Evolutionary conservation across 2,329 filamentous ascomycete genomes (phyloP), one percentile per base, ranked within the genome.

Genomic region (Eutypa lata): DNA sequence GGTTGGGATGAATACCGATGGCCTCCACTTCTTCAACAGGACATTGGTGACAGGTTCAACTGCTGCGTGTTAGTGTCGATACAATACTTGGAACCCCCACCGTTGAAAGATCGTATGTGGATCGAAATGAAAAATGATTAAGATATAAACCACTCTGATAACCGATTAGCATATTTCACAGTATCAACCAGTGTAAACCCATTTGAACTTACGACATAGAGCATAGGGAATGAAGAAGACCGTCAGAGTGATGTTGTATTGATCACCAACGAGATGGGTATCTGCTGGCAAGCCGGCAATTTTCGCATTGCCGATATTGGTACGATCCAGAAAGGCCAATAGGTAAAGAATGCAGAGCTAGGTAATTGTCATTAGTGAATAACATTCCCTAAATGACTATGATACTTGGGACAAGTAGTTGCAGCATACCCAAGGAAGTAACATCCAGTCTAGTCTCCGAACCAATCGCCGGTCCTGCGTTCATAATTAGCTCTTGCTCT

Each of bases 211-310:
- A 40, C 37, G n/a, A 21, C 37, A 91, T 33, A 91, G 71, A 2
- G 89, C 80, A 67, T 96, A 96, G 0, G 88, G 91, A 47, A 95
- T 78, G 73, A 95, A 96, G 74, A 96, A 95, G 61, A 95, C 87
- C 33, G 88, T 89, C 7, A 96, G 77, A 0, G 85, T 82, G 21
- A 81, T 77, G 68, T 92, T 92, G 73, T 91, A 96, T 64, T 88
- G 77, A 6, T 76, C 71, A 2, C 80, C 77, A 0, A 78, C 78
- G 48, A 93, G 82, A 28, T 79, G 58, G 14, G 93, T 73, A 52
- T 89, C 84, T 13, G 76, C 59, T 28, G 70, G 58, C 11, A 84
- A 69, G 48, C 76, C 73, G 24, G 79, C 80, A 54, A 86, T 81
- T 58, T 83, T 85, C 37, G 83, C 90, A 71, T 90, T 89, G 52